Conservation (phyloP, 2,329 filamentous ascomycete species). For the Cordyceps militaris region DNA sequence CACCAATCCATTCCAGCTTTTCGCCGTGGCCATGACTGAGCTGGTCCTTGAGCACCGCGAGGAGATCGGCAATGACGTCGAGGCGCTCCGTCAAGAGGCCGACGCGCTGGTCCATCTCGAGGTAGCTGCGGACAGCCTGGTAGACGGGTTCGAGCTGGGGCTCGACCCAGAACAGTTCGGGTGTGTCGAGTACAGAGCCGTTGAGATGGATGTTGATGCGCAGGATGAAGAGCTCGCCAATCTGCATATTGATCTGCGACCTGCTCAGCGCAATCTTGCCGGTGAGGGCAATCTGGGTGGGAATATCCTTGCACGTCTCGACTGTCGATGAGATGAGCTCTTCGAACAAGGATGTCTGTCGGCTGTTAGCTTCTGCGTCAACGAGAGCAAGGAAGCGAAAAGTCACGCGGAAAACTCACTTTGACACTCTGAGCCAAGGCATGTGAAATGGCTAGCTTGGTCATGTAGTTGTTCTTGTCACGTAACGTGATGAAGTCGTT, state of each 20-base stretch:
- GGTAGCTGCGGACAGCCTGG: constrained; percentile 86
- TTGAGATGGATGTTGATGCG: constrained; percentile 98
- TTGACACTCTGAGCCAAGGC: constrained; percentile 94
- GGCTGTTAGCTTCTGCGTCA: not conserved
- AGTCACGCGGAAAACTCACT: constrained; percentile 33
- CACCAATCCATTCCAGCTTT: constrained; percentile 84
- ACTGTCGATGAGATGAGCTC: constrained; percentile 92
- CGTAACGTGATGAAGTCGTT: constrained; percentile 96
- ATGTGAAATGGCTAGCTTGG: constrained; percentile 92
- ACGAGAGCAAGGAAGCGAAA: not conserved
- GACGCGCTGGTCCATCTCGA: constrained; percentile 97
- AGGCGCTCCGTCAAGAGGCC: constrained; percentile 81
- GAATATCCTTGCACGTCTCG: constrained; percentile 85
- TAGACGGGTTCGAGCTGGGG: constrained; percentile 95
- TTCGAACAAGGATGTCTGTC: constrained; percentile 85
- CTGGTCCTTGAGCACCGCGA: constrained; percentile 93
- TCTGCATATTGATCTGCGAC: constrained; percentile 97
- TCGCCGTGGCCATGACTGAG: constrained; percentile 88
- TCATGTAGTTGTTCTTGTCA: constrained; percentile 97
- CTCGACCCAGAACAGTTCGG: constrained; percentile 97
- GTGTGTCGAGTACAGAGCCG: constrained; percentile 90
- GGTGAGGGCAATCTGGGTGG: constrained; percentile 83
- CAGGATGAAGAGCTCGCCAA: constrained; percentile 94
- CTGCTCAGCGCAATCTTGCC: constrained; percentile 86
- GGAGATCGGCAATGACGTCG: constrained; percentile 81